Base-by-base conservation (phyloP, 1,284 basidiomycete species). In the Limonomyces culmigenus region DNA sequence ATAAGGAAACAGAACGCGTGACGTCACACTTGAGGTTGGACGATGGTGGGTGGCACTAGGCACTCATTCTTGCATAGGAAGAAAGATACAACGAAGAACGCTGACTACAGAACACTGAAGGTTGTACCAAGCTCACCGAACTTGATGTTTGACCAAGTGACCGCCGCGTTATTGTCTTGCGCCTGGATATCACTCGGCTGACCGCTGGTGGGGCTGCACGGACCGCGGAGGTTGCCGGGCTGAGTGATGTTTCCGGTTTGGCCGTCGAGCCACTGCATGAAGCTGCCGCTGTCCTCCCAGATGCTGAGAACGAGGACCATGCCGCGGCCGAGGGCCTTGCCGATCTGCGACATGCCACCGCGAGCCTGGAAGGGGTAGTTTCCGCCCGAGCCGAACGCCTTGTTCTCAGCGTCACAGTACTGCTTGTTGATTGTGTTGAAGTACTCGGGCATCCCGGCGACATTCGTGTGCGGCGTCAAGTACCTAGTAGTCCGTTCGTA, bases 251-350 rank as follows among this genome's bases (percentile, higher is more conserved):
- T 47, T 17, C 55, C 33, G 70, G 69, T 55, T 70, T 71, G 56
- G 55, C 54, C 45, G 54, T 74, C 69, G 51, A 73, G 64, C 70
- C 70, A 72, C 47, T 70, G 60, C 69, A 73, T 71, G 46, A 62
- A 52, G 41, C 58, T 67, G 25, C 55, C 54, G 44, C 70, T 56
- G 54, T 72, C 70, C 43, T 71, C 67, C 68, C 68, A 70, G 42
- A 73, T 47, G 44, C 55, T 59, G 47, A 74, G 48, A 37, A 64
- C 66, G 21, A 74, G 53, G 11, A 70, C 68, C 60, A 71, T 64
- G 38, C 70, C 70, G 30, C 48, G 41, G 15, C 49, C 47, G 45
- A 70, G 50, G 8, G 63, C 55, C 35, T 51, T 48, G 41, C 64
- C 60, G 58, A 71, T 65, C 33, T 48, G 45, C 33, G 43, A 42